Percentiles rank a stretch among this genome's conserved stretches.
phyloP scores from a whole-genome alignment of 768 basidiomycete species.

The Leccinum rimulosum region DNA sequence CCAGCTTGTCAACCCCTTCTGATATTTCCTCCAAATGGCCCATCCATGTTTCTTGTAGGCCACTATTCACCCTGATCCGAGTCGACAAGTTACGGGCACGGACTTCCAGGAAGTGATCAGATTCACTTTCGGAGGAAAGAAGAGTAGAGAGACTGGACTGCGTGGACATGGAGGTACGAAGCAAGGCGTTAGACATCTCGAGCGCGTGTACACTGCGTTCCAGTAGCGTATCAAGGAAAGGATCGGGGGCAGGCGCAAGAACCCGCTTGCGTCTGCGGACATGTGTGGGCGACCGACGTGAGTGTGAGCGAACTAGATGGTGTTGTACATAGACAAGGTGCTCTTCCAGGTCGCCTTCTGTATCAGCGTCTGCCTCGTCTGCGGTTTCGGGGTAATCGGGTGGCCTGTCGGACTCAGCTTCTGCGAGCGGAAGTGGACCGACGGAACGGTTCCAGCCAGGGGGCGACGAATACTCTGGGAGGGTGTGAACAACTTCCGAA shows the following conservation, averaged over 20 bases:
- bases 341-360: constrained; percentile 38
- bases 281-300: constrained; percentile 29
- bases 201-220: constrained; percentile 82
- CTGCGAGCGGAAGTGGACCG: constrained; percentile 23
- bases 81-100: constrained; percentile 53
- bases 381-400: constrained; percentile 77
- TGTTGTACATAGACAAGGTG: constrained; percentile 22
- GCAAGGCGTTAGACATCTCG: constrained; percentile 78
- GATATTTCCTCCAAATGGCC: constrained; percentile 67
- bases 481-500: constrained; percentile 60
- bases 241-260: constrained; percentile 39
- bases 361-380: constrained; percentile 74
- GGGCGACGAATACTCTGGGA: constrained; percentile 61
- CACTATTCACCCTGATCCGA: constrained; percentile 45
- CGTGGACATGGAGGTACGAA: constrained; percentile 74
- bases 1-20: constrained; percentile 58
- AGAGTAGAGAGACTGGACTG: constrained; percentile 54
- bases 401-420: constrained; percentile 52
- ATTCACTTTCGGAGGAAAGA: constrained; percentile 44
- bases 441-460: constrained; percentile 20
- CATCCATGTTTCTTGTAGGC: constrained; percentile 56
- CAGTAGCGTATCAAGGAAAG: constrained; percentile 72
- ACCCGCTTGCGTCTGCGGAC: constrained; percentile 29
- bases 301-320: constrained; percentile 32
- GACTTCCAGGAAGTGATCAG: constrained; percentile 45